A percentile compares a stretch with the other conserved stretches of the same genome.
Evolutionary conservation across 768 basidiomycete genomes (phyloP).

Genomic region (Tephrocybe sp.): DNA sequence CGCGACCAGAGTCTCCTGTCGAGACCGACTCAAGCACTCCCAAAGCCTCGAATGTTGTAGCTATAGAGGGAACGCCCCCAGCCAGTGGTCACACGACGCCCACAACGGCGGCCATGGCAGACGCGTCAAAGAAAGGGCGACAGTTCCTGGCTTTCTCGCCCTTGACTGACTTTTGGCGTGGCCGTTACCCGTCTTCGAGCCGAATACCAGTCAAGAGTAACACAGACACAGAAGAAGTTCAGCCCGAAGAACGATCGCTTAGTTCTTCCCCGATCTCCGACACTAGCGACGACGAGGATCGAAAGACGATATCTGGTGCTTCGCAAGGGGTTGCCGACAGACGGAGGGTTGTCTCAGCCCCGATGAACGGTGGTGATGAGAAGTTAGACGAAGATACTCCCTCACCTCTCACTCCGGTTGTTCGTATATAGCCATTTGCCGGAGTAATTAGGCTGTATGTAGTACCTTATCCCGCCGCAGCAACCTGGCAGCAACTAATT

Average conservation of each 20-base stretch:
- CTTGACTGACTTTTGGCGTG: slow-evolving; percentile 62
- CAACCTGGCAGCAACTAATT: too few relatives aligned
- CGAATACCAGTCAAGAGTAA: slow-evolving; percentile 20
- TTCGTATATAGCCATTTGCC: not conserved
- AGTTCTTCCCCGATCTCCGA: slow-evolving; percentile 10
- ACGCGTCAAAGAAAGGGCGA: slow-evolving; percentile 39
- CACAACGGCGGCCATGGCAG: slow-evolving; percentile 36
- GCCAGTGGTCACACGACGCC: slow-evolving; percentile 62
- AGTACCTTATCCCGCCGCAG: slow-evolving; percentile 3
- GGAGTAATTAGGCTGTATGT: not conserved
- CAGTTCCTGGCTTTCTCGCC: slow-evolving; percentile 63
- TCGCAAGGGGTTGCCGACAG: slow-evolving; percentile 7
- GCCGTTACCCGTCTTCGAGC: slow-evolving; percentile 55
- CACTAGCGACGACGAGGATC: slow-evolving; percentile 39
- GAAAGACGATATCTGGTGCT: slow-evolving; percentile 35
- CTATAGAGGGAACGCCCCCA: slow-evolving; percentile 41
- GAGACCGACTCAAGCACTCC: slow-evolving; percentile 32
- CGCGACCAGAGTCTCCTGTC: slow-evolving; percentile 22
- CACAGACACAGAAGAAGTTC: slow-evolving; percentile 14
- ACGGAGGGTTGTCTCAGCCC: not conserved
- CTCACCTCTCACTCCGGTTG: slow-evolving; percentile 2
- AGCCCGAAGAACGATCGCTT: slow-evolving; percentile 14
- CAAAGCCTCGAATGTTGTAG: slow-evolving; percentile 28
- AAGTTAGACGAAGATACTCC: slow-evolving; percentile 10
- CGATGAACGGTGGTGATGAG: slow-evolving; percentile 5